Conservation (phyloP, 2,329 filamentous ascomycete genomes). For the Microsporum canis region DNA sequence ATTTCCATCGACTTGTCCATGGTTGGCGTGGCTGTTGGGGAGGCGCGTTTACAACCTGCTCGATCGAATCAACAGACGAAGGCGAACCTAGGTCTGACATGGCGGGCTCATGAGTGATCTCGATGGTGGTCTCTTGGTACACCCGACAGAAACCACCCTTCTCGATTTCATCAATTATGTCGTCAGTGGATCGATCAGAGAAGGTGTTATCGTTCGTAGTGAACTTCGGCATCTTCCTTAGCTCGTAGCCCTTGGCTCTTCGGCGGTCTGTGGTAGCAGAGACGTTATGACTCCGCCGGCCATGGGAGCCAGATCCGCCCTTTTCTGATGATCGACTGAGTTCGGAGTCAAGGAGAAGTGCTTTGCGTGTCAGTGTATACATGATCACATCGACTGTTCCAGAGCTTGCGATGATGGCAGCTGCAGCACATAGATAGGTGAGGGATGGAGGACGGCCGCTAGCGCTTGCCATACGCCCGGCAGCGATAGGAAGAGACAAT, state of each 20-base stretch:
- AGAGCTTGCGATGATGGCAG: conserved; percentile 47
- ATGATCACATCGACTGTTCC: conserved; percentile 49
- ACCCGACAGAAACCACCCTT: conserved; percentile 29
- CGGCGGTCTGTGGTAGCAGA: conserved; percentile 11
- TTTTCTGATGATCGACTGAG: not conserved
- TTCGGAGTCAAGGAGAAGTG: conserved; percentile 43
- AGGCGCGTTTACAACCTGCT: not conserved
- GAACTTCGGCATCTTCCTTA: conserved; percentile 3
- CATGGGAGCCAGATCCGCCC: conserved; percentile 19
- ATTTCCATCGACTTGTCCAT: not conserved
- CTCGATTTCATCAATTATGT: conserved; percentile 30
- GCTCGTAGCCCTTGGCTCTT: not conserved
- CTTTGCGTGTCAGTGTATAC: conserved; percentile 47
- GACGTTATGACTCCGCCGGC: conserved; percentile 9
- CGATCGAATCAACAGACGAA: not conserved
- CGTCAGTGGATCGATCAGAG: conserved; percentile 33
- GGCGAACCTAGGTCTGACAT: not conserved
- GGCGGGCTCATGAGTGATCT: conserved; percentile 29
- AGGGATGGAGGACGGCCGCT: conserved; percentile 24
- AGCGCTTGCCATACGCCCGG: conserved; percentile 34
- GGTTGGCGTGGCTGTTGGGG: not conserved
- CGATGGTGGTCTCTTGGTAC: conserved; percentile 36
- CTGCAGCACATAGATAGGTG: conserved; percentile 42
- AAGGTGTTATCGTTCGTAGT: conserved; percentile 12
- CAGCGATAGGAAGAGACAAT: conserved; percentile 52